Conservation (phyloP, 805 yeast species). For the Limtongia smithiae region DNA sequence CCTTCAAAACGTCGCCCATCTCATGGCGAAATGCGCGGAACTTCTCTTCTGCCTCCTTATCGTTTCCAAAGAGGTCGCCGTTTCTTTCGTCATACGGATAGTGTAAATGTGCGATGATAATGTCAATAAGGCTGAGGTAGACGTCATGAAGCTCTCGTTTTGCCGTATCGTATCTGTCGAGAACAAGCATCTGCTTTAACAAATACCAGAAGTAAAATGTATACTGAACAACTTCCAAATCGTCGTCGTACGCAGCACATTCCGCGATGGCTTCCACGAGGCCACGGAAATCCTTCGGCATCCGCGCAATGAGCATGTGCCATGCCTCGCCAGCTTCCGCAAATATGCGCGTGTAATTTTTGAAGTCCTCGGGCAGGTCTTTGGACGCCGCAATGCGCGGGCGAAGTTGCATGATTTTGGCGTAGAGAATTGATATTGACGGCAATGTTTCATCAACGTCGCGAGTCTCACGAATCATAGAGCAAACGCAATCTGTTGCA, state of each 20-base stretch:
- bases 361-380: conserved; percentile 62
- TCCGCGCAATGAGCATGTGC: conserved; percentile 78
- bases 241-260: conserved; percentile 70
- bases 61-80: conserved; percentile 55
- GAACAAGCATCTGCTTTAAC: conserved; percentile 64
- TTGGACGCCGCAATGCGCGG: conserved; percentile 42
- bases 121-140: conserved; percentile 55
- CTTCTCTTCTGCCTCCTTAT: conserved; percentile 82
- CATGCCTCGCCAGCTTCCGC: conserved; percentile 95
- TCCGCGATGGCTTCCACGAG: conserved; percentile 69
- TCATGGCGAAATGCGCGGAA: conserved; percentile 92
- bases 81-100: conserved; percentile 58
- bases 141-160: conserved; percentile 50
- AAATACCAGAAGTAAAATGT: conserved; percentile 91
- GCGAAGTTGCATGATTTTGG: conserved; percentile 62
- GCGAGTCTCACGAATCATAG: conserved; percentile 75
- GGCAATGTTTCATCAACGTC: conserved; percentile 53
- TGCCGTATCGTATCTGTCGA: conserved; percentile 56
- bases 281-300: conserved; percentile 65
- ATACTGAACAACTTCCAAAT: conserved; percentile 82
- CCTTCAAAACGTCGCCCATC: conserved; percentile 96
- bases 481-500: conserved; percentile 79
- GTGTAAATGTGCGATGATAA: conserved; percentile 64
- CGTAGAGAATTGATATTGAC: conserved; percentile 62
- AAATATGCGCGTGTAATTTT: conserved; percentile 68